phyloP scores from a whole-genome alignment of 768 basidiomycete genomes.

The Phallus indusiatus region DNA sequence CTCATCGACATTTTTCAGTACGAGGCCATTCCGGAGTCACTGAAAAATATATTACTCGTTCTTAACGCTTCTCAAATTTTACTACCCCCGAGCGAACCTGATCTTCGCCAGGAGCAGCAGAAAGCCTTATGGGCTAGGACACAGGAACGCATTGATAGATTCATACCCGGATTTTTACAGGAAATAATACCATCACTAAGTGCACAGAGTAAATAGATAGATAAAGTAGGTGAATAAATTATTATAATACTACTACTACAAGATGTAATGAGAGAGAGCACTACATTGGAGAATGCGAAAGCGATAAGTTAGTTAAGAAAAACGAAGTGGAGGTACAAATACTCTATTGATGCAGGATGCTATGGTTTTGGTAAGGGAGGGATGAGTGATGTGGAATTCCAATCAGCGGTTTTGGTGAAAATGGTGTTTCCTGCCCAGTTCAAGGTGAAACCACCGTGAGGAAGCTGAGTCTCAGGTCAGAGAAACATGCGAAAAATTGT shows the following conservation, averaged over 20 bases:
- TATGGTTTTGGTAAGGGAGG: not conserved
- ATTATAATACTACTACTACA: not conserved
- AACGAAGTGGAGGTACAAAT: not conserved
- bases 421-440: slow-evolving; percentile 30
- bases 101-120: slow-evolving; percentile 48
- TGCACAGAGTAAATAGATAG: not conserved
- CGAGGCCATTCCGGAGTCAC: slow-evolving; percentile 91
- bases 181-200: slow-evolving; percentile 49
- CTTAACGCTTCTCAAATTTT: slow-evolving; percentile 88
- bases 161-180: slow-evolving; percentile 82
- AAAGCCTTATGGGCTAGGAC: slow-evolving; percentile 77
- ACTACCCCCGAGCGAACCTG: slow-evolving; percentile 45
- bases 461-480: not conserved
- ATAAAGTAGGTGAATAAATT: not conserved
- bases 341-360: not conserved
- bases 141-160: slow-evolving; percentile 77
- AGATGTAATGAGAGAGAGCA: slow-evolving; percentile 1
- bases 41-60: slow-evolving; percentile 93
- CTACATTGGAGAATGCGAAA: not conserved
- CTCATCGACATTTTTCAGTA: slow-evolving; percentile 39
- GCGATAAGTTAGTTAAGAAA: not conserved
- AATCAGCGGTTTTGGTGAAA: slow-evolving; percentile 10
- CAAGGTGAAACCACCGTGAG: slow-evolving; percentile 19
- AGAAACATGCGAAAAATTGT: not conserved
- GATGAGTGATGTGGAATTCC: slow-evolving; percentile 3